Percentiles rank a stretch among this genome's conserved stretches.
phyloP scores from a whole-genome alignment of 257 asterid species.

The Handroanthus guayacan region DNA sequence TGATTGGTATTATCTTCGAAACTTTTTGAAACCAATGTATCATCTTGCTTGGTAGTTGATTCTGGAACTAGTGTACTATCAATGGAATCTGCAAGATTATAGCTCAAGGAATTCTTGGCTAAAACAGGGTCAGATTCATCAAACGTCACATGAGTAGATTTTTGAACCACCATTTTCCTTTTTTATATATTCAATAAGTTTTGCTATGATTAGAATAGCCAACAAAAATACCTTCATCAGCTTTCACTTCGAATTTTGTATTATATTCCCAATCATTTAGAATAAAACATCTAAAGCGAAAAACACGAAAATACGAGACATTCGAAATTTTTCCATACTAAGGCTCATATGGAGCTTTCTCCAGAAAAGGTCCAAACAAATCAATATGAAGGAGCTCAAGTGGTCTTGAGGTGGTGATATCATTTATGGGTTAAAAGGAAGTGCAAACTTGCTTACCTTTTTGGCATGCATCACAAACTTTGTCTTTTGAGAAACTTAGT shows the following conservation, averaged over 20 bases:
- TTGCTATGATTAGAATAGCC: neutral
- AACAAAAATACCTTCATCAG: neutral
- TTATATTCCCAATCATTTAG: neutral
- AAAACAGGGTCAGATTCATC: neutral
- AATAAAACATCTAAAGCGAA: neutral
- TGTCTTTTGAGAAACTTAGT: no score
- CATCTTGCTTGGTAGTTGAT: neutral
- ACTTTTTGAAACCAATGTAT: no score
- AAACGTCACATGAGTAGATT: neutral
- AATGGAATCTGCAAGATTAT: no score
- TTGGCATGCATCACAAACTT: no score
- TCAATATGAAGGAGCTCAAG: neutral
- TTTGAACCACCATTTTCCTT: neutral
- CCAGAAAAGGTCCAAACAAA: neutral
- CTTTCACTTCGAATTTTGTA: neutral
- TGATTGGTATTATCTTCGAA: no score
- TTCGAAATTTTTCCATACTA: neutral
- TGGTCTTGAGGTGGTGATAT: neutral
- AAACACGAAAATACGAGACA: neutral
- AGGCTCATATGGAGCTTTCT: neutral
- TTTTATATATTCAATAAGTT: neutral
- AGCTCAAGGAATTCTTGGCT: no score
- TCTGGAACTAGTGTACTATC: neutral
- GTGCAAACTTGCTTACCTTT: no score
- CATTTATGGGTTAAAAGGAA: no score